These are phyloP conservation scores for Calonectria crousiana DNA, from an alignment of 2,329 filamentous ascomycete species.

Conservation along the genomic window DNA sequence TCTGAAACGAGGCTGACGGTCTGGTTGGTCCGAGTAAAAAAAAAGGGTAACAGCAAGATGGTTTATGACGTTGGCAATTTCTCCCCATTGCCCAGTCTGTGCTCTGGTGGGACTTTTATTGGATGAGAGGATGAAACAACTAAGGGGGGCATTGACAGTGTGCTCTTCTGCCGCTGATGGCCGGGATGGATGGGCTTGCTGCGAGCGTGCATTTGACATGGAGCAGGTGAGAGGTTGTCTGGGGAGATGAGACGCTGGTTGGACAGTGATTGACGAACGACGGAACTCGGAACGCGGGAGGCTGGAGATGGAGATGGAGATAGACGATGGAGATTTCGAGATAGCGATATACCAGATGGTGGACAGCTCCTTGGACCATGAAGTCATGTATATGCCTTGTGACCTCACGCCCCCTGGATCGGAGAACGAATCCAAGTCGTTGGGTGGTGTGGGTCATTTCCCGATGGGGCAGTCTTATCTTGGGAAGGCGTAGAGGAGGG, in stretches of 20 bases:
- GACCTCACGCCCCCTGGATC: conserved; percentile 2
- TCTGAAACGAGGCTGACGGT: conserved; percentile 11
- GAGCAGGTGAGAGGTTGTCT: not conserved
- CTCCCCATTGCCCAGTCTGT: not conserved
- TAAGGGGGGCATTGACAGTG: not conserved
- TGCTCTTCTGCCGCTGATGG: not conserved
- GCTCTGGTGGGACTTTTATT: not conserved
- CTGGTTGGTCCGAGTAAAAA: not conserved
- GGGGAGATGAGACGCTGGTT: conserved; percentile 1
- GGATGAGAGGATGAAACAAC: conserved; percentile 1
- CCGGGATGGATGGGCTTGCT: not conserved
- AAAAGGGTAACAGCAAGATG: not conserved
- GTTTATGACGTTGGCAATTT: conserved; percentile 2
- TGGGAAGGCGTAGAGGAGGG: not conserved
- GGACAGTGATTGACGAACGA: not conserved
- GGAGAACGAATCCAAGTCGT: conserved; percentile 11
- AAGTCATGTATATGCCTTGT: conserved; percentile 5
- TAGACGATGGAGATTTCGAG: not conserved
- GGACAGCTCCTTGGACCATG: not conserved
- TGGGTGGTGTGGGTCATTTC: conserved; percentile 14
- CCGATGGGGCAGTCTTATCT: conserved; percentile 27
- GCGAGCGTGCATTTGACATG: not conserved
- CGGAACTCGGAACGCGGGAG: not conserved
- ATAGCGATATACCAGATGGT: not conserved
- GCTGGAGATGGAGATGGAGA: not conserved